A percentile compares a stretch with the other conserved stretches of the same genome.
Evolutionary conservation across 495 filamentous ascomycete species (phyloP).

Genomic region (Penicillium lividum): DNA sequence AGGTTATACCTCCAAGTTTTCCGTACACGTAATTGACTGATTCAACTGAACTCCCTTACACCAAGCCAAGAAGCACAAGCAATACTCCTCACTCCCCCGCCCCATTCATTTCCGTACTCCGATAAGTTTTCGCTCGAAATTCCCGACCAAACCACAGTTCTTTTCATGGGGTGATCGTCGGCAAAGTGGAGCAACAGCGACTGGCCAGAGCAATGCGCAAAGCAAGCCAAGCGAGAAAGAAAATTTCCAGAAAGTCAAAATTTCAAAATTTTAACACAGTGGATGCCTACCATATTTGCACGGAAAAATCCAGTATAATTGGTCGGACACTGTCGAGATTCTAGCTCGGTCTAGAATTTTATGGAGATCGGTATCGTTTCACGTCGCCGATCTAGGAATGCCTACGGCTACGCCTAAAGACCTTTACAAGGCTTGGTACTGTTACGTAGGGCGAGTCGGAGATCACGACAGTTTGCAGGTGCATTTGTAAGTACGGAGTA

Average conservation of each 20-base stretch:
- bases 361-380: conserved; percentile 18
- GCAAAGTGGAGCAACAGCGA: conserved; percentile 12
- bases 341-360: conserved; percentile 18
- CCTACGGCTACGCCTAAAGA: background rate
- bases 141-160: background rate
- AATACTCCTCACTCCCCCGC: background rate
- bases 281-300: background rate
- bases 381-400: conserved; percentile 14
- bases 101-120: background rate
- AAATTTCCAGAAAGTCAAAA: background rate
- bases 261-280: background rate
- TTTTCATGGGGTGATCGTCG: conserved; percentile 19
- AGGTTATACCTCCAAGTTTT: background rate
- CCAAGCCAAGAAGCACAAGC: background rate
- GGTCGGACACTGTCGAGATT: background rate
- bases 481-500: background rate
- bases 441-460: conserved; percentile 7
- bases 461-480: conserved; percentile 2
- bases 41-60: background rate
- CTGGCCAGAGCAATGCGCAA: conserved; percentile 5
- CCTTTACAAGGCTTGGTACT: background rate
- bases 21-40: background rate
- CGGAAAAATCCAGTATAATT: too few species aligned
- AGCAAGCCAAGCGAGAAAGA: background rate
- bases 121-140: background rate